A percentile compares a stretch with the other conserved stretches of the same genome.
Conservation (phyloP, 202 grass and related monocot species). For the Brachypodium distachyon region DNA sequence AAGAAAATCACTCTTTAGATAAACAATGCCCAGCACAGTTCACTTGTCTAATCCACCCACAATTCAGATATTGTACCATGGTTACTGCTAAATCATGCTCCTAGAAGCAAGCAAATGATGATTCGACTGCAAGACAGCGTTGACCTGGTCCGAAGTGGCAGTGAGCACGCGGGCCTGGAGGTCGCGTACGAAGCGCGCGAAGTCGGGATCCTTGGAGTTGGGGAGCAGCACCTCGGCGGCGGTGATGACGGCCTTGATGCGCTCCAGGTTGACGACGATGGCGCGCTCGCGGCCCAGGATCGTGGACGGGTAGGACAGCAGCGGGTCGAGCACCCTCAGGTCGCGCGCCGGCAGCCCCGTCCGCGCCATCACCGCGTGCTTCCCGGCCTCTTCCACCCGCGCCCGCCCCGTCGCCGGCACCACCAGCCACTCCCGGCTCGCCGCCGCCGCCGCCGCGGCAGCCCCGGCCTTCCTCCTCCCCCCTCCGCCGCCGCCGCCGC, state of each 20-base stretch:
- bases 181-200: slow-evolving; percentile 68
- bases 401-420: slow-evolving; percentile 56
- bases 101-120: background rate
- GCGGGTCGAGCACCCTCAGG: slow-evolving; percentile 62
- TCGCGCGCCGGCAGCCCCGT: slow-evolving; percentile 83
- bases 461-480: slow-evolving; percentile 50
- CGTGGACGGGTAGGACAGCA: slow-evolving; percentile 81
- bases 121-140: background rate
- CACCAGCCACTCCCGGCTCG: slow-evolving; percentile 80
- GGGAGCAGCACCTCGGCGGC: slow-evolving; percentile 83
- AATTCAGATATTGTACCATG: background rate
- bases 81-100: background rate
- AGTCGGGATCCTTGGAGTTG: slow-evolving; percentile 72
- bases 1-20: no score
- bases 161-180: slow-evolving; percentile 61
- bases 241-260: slow-evolving; percentile 89
- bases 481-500: slow-evolving; percentile 22
- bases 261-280: slow-evolving; percentile 91
- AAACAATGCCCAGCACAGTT: no score
- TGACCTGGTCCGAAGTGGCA: slow-evolving; percentile 33
- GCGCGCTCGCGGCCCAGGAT: slow-evolving; percentile 82
- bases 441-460: slow-evolving; percentile 30
- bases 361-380: slow-evolving; percentile 83
- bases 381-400: slow-evolving; percentile 73
- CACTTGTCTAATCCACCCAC: background rate